Conservation (phyloP, 1,284 basidiomycete species). For the Ustilago hordei region DNA sequence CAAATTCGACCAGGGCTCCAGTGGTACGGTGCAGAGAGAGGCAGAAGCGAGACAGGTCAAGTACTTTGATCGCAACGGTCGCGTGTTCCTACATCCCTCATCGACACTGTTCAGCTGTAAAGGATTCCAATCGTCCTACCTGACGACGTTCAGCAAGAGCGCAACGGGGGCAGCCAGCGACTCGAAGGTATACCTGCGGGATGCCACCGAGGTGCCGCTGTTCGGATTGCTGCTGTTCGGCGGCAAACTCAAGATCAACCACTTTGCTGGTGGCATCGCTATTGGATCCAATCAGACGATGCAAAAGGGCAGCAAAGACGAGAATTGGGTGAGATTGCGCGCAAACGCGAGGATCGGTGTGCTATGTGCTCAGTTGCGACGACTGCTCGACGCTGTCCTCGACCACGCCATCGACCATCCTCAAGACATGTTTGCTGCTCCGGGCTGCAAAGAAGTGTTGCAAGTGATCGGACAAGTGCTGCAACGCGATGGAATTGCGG, state of each 20-base stretch:
- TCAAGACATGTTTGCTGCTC: constrained; percentile 37
- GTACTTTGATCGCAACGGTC: constrained; percentile 68
- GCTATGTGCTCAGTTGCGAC: constrained; percentile 85
- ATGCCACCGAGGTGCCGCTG: constrained; percentile 88
- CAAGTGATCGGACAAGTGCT: constrained; percentile 36
- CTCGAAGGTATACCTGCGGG: constrained; percentile 85
- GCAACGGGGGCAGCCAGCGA: constrained; percentile 72
- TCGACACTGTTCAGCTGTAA: constrained; percentile 80
- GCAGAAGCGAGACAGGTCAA: constrained; percentile 59
- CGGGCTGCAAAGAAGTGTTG: constrained; percentile 39
- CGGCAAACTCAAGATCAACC: constrained; percentile 81
- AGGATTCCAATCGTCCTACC: constrained; percentile 81
- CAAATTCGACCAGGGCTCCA: constrained; percentile 60
- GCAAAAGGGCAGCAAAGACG: constrained; percentile 29
- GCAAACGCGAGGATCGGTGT: constrained; percentile 90
- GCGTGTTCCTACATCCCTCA: constrained; percentile 86
- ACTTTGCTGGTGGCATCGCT: constrained; percentile 77
- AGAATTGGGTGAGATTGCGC: constrained; percentile 77
- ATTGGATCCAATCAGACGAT: constrained; percentile 47
- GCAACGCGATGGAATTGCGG: constrained; percentile 35
- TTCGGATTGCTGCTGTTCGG: constrained; percentile 88
- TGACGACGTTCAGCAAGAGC: constrained; percentile 85
- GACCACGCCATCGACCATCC: constrained; percentile 39
- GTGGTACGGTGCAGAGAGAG: constrained; percentile 62
- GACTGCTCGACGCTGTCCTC: constrained; percentile 34